Base-by-base conservation (phyloP, 345 rosid genomes). In the Aquilaria sinensis region DNA sequence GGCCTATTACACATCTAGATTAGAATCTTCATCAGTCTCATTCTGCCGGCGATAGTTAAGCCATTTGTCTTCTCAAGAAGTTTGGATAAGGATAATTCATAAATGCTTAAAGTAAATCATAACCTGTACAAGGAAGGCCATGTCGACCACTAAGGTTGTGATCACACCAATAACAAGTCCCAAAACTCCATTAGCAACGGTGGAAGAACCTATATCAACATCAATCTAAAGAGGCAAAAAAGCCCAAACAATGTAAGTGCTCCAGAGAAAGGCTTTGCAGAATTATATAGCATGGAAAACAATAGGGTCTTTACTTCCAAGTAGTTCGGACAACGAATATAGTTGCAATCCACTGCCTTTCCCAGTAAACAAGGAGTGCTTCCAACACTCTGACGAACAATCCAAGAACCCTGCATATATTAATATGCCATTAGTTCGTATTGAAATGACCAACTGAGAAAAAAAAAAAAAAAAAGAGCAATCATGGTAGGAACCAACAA, bases 51-150 rank as follows among this genome's bases (percentile, higher is more conserved):
- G 5, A 37, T 37, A 0, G 1, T 37, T 37, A 37, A 37, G 8
- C 43, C 5, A 37, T 37, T 37, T 5, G 43, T 37, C 43, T 5
- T 37, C 2, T 37, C 43, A 37, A 37, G 43, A 37, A 37, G 43
- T 37, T 37, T 3, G 43, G 43, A 37, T 2, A 23, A 23, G 23
- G 23, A 23, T 23, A 23, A 37, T 37, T 3, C 7, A 37, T 37
- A 37, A 37, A 37, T 37, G 43, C 43, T 37, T 37, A 37, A 37
- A 37, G 43, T 37, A 37, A 37, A 37, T 37, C 5, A 37, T 37
- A 37, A 73, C 73, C 96, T 94, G 99, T 77, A 95, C 96, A 78
- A 95, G 97, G 69, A 95, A 91, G 72, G 99, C 97, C 99, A 91
- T 95, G 67, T 95, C 99, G 53, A 95, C 96, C 57, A 95, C 97